These are phyloP conservation scores for Alternaria infectoria DNA, from an alignment of 2,329 filamentous ascomycete species.

Conservation along the genomic window DNA sequence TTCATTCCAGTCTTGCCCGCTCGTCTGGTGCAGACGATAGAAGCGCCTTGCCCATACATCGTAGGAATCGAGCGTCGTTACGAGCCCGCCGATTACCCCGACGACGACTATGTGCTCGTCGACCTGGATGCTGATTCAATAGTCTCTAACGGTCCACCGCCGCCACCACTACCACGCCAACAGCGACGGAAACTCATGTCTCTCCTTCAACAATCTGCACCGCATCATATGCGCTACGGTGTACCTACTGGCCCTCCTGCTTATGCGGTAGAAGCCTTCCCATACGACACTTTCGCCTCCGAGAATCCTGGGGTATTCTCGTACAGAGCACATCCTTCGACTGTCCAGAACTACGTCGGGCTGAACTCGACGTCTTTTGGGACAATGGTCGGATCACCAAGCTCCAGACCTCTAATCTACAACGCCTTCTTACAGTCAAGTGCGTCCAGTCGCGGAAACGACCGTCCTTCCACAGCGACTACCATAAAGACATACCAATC, in stretches of 20 bases:
- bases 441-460: constrained; percentile 65
- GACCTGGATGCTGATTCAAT: constrained; percentile 92
- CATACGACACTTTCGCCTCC: constrained; percentile 85
- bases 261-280: constrained; percentile 92
- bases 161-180: constrained; percentile 82
- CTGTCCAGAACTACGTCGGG: constrained; percentile 83
- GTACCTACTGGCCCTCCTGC: constrained; percentile 87
- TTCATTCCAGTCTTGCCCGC: constrained; percentile 92
- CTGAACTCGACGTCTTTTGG: constrained; percentile 90
- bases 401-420: constrained; percentile 72
- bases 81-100: constrained; percentile 82
- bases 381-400: constrained; percentile 62
- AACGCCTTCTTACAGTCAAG: constrained; percentile 87
- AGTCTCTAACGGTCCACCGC: constrained; percentile 77
- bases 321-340: constrained; percentile 70
- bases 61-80: constrained; percentile 94
- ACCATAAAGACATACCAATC: constrained; percentile 52
- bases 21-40: constrained; percentile 84
- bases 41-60: constrained; percentile 96
- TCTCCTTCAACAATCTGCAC: constrained; percentile 85
- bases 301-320: constrained; percentile 85
- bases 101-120: constrained; percentile 94
- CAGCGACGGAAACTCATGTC: constrained; percentile 89
- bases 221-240: constrained; percentile 85
- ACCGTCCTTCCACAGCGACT: constrained; percentile 68